Base-by-base conservation (phyloP, 257 asterid genomes). In the Penstemon barbatus region DNA sequence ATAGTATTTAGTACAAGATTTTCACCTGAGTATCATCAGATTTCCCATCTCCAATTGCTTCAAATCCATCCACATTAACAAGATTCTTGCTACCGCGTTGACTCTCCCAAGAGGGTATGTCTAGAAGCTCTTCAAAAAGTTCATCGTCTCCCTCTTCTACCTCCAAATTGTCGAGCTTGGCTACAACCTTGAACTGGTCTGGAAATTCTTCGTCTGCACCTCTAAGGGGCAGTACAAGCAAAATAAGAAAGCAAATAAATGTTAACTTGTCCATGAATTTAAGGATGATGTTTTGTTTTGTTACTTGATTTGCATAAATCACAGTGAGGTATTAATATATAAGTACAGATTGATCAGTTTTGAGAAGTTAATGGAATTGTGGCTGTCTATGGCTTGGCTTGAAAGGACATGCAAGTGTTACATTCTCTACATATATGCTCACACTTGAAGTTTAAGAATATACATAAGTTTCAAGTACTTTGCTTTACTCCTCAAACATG, bases 31-130 rank as follows among this genome's bases (percentile, higher is more conserved):
- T 94, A 79, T 94, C 98, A 81, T 94, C 98, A 12, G 97, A 57
- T 19, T 78, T 82, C 38, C 99, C 99, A 80, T 94, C 96, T 25
- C 99, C 99, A 74, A 72, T 92, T 0, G 98, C 98, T 48, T 95
- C 97, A 75, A 91, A 91, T 40, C 75, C 80, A 78, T 89, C 97
- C 68, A 94, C 98, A 79, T 87, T 91, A 13, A 89, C 88, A 57
- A 79, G 78, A 81, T 83, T 65, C 79, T 84, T 89, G 69, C 45
- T 84, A 8, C 77, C 69, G 0, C 57, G 76, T 5, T 69, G 71
- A 68, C 77, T 73, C 71, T 59, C 70, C 86, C 74, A 66, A 5
- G 19, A 63, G 5, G 77, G 76, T 48, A 74, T 64, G 51, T 80
- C 88, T 15, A 66, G 56, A 5, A 74, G 38, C 79, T 86, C 33